Conservation (phyloP, 371 early-diverging fungal species). For the Zancudomyces culisetae region DNA sequence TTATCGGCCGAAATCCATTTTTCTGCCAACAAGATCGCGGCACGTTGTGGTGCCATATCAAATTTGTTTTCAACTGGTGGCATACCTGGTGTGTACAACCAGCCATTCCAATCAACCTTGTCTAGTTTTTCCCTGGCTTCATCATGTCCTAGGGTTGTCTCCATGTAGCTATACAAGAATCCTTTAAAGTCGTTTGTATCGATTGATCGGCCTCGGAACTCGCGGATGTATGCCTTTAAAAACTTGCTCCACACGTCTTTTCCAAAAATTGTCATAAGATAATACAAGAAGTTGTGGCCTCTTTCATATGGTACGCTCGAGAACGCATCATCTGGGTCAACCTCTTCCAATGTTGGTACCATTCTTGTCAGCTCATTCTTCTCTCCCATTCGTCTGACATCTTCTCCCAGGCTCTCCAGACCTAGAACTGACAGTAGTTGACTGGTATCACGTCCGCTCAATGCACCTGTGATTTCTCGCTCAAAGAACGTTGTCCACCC, state of each 20-base stretch:
- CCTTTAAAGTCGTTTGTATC: slow-evolving; percentile 72
- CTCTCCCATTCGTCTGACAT: slow-evolving; percentile 55
- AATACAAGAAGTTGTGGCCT: slow-evolving; percentile 83
- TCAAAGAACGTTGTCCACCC: slow-evolving; percentile 90
- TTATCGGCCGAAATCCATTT: slow-evolving; percentile 44
- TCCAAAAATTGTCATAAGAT: slow-evolving; percentile 74
- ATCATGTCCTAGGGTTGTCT: slow-evolving; percentile 25
- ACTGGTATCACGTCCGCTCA: slow-evolving; percentile 62
- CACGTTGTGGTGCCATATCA: slow-evolving; percentile 62
- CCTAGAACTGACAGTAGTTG: slow-evolving; percentile 85
- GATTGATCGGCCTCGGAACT: slow-evolving; percentile 73
- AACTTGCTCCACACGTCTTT: slow-evolving; percentile 70
- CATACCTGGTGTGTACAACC: slow-evolving; percentile 74
- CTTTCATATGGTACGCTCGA: slow-evolving; percentile 89
- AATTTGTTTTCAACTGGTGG: slow-evolving; percentile 75
- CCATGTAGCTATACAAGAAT: slow-evolving; percentile 52
- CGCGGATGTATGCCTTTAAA: slow-evolving; percentile 59
- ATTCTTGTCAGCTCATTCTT: slow-evolving; percentile 59
- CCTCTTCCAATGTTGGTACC: slow-evolving; percentile 47
- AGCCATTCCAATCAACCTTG: slow-evolving; percentile 69
- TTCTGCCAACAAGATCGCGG: slow-evolving; percentile 61
- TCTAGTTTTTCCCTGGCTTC: slow-evolving; percentile 25
- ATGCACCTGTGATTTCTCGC: slow-evolving; percentile 69
- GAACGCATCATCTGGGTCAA: slow-evolving; percentile 91
- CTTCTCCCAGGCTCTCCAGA: slow-evolving; percentile 50